These are phyloP conservation scores for Tremellales sp. DNA, from an alignment of 1,284 basidiomycete genomes.

Conservation along the genomic window DNA sequence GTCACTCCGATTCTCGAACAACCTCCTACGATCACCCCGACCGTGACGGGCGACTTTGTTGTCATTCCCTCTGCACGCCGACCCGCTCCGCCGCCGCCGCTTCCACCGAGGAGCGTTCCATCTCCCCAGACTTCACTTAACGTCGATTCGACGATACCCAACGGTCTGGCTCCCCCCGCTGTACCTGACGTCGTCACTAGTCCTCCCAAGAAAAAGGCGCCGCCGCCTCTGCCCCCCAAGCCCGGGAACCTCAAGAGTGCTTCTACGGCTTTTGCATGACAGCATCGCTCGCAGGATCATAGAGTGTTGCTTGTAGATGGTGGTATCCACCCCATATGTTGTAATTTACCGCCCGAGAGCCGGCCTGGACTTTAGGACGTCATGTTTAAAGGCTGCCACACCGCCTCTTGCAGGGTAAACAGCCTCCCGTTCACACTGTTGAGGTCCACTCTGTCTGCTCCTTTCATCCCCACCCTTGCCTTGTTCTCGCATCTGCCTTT, in stretches of 20 bases:
- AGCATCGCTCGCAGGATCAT: neutral
- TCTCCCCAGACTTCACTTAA: slow-evolving; percentile 18
- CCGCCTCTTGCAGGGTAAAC: neutral
- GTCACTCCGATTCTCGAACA: slow-evolving; percentile 7
- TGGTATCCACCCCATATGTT: no score
- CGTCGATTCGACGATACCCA: slow-evolving; percentile 22
- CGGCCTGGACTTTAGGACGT: neutral
- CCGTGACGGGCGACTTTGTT: slow-evolving; percentile 40
- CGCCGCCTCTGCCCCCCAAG: slow-evolving; percentile 1
- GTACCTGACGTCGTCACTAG: slow-evolving; percentile 10
- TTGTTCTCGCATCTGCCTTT: neutral
- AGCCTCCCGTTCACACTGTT: neutral
- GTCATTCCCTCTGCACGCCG: slow-evolving; percentile 22
- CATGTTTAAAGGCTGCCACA: neutral
- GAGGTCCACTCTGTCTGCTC: no score
- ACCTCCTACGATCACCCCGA: slow-evolving; percentile 27
- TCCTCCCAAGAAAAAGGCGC: neutral
- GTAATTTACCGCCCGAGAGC: neutral
- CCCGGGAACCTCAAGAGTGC: slow-evolving; percentile 1
- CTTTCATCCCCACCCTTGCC: neutral
- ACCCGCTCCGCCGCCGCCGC: slow-evolving; percentile 18
- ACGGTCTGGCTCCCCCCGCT: slow-evolving; percentile 20
- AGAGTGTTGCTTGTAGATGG: neutral
- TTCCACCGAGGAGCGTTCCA: slow-evolving; percentile 12
- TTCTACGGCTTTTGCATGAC: no score